These are phyloP conservation scores for Cladosporium colombiae DNA, from an alignment of 2,329 filamentous ascomycete genomes.

Conservation along the genomic window DNA sequence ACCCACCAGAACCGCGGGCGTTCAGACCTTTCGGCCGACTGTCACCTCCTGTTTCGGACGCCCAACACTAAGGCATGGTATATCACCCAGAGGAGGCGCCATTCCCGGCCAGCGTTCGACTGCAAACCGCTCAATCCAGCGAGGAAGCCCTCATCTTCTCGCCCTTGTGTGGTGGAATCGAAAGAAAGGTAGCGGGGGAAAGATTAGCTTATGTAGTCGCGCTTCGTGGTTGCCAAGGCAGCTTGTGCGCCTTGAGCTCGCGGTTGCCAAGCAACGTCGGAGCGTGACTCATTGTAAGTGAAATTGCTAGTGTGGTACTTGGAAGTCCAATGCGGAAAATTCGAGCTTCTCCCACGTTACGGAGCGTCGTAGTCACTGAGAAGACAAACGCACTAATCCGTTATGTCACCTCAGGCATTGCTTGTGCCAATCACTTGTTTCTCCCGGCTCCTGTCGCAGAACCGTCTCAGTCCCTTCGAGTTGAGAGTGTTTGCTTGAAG, in stretches of 20 bases:
- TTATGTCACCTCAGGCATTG: background rate
- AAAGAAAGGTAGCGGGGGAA: background rate
- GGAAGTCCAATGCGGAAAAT: background rate
- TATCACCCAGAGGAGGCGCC: background rate
- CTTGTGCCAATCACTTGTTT: background rate
- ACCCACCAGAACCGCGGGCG: background rate
- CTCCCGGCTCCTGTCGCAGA: background rate
- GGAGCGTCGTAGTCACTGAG: background rate
- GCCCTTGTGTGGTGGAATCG: background rate
- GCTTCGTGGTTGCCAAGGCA: background rate
- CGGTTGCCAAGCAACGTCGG: background rate
- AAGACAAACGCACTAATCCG: background rate
- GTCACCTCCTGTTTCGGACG: background rate
- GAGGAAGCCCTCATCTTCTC: background rate
- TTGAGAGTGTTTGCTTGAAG: too few relatives aligned
- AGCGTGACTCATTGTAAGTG: background rate
- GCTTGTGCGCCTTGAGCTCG: background rate
- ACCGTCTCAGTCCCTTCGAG: background rate
- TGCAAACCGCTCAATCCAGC: background rate
- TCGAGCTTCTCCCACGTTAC: background rate
- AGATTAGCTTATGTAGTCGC: background rate
- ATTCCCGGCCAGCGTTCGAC: background rate
- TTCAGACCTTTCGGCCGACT: background rate
- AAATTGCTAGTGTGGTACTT: background rate
- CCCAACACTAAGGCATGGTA: background rate